A percentile compares a stretch with the other conserved stretches of the same genome.
Evolutionary conservation across 179 eudicot genomes (phyloP).

Genomic region (Beta corolliflora): DNA sequence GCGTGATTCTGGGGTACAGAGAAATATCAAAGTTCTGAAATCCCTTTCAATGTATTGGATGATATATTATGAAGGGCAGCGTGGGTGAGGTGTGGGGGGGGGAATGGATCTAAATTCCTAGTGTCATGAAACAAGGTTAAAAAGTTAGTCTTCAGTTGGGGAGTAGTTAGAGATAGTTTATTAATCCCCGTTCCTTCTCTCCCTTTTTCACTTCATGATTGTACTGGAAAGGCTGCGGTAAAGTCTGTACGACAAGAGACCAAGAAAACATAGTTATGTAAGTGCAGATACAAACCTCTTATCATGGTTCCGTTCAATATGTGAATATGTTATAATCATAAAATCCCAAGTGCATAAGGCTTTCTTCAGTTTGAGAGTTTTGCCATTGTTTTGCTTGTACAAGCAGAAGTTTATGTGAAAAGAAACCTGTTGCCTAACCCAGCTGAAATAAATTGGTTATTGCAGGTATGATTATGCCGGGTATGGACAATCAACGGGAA

Average conservation of each 20-base stretch:
- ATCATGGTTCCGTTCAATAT: not conserved
- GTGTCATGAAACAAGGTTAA: not conserved
- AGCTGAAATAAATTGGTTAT: constrained; percentile 1
- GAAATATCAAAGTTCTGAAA: not conserved
- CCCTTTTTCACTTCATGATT: not conserved
- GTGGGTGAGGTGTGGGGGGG: no score
- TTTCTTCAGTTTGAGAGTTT: not conserved
- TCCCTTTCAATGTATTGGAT: not conserved
- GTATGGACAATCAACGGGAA: constrained; percentile 40
- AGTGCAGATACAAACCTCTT: not conserved
- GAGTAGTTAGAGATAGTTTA: not conserved
- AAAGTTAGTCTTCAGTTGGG: no score
- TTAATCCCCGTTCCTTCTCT: not conserved
- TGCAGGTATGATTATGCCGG: constrained; percentile 45
- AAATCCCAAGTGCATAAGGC: not conserved
- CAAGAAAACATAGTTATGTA: not conserved
- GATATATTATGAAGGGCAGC: not conserved
- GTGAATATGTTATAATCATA: not conserved
- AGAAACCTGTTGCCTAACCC: not conserved
- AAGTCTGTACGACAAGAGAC: not conserved
- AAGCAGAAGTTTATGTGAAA: not conserved
- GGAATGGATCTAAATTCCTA: no score
- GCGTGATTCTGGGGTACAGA: not conserved
- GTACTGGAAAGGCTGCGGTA: not conserved
- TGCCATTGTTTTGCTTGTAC: not conserved